phyloP scores from a whole-genome alignment of 2,329 filamentous ascomycete species.

The Aureobasidium uvarum region DNA sequence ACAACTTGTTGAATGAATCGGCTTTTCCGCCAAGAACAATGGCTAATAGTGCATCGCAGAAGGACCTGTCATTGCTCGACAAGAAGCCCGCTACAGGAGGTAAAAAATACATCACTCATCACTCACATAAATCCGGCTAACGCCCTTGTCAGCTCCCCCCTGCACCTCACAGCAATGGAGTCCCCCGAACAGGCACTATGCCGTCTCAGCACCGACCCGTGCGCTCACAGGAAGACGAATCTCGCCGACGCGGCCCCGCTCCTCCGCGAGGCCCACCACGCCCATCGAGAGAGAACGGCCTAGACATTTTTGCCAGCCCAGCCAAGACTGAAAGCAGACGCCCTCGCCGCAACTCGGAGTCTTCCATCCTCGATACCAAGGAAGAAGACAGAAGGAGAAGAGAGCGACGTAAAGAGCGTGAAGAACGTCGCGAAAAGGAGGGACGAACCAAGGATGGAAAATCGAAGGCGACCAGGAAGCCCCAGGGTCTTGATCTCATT shows the following conservation, averaged over 20 bases:
- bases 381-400: constrained; percentile 59
- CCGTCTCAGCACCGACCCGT: constrained; percentile 60
- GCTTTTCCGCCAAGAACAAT: background rate
- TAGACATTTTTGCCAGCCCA: constrained; percentile 50
- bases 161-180: constrained; percentile 11
- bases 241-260: constrained; percentile 51
- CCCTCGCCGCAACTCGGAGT: constrained; percentile 74
- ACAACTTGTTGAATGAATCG: background rate
- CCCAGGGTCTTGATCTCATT: constrained; percentile 73
- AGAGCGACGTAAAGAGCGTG: constrained; percentile 49
- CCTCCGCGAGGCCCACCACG: constrained; percentile 39
- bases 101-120: constrained; percentile 30
- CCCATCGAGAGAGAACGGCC: constrained; percentile 34
- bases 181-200: constrained; percentile 44
- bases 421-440: constrained; percentile 48
- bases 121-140: constrained; percentile 29
- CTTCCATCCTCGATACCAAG: constrained; percentile 64
- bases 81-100: constrained; percentile 49
- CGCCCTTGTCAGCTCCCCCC: constrained; percentile 40
- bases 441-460: constrained; percentile 39
- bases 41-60: constrained; percentile 49
- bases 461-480: constrained; percentile 39
- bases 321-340: constrained; percentile 47
- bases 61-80: constrained; percentile 66
- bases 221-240: constrained; percentile 65